These are phyloP conservation scores for Populus simonii DNA, from an alignment of 345 rosid genomes.

Conservation along the genomic window DNA sequence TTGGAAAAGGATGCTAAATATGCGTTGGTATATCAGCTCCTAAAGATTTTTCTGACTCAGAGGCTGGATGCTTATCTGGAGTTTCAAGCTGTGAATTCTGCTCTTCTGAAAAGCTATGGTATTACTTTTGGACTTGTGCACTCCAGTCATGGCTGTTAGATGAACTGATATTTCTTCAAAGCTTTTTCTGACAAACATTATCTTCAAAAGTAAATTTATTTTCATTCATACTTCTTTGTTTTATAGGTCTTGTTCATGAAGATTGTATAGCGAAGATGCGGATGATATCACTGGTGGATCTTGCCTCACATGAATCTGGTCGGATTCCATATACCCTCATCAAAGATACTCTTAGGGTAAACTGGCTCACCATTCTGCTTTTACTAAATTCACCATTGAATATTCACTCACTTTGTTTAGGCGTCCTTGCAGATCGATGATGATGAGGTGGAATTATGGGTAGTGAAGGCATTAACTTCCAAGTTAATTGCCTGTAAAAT, in stretches of 20 bases:
- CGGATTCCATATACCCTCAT: conserved; percentile 64
- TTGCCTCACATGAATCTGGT: conserved; percentile 66
- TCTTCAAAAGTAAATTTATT: background rate
- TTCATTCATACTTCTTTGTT: conserved; percentile 4
- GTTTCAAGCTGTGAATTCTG: conserved; percentile 70
- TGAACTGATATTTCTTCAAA: background rate
- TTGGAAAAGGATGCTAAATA: conserved; percentile 76
- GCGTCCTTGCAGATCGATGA: conserved; percentile 52
- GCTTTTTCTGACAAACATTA: background rate
- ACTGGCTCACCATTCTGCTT: conserved; percentile 4
- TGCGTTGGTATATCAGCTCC: conserved; percentile 70
- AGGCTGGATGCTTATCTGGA: conserved; percentile 70
- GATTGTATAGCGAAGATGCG: conserved; percentile 87
- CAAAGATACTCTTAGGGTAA: conserved; percentile 69
- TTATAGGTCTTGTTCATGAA: conserved; percentile 76
- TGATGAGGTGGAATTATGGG: conserved; percentile 84
- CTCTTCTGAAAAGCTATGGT: conserved; percentile 72
- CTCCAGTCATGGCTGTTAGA: background rate
- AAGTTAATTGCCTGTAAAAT: conserved; percentile 78
- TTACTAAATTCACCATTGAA: conserved; percentile 1
- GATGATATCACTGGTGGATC: conserved; percentile 76
- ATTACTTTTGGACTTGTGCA: conserved; percentile 3
- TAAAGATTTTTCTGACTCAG: conserved; percentile 79
- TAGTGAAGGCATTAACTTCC: conserved; percentile 79
- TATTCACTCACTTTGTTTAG: conserved; percentile 4